phyloP scores from a whole-genome alignment of 2,329 filamentous ascomycete species.

The Thermoascus crustaceus region DNA sequence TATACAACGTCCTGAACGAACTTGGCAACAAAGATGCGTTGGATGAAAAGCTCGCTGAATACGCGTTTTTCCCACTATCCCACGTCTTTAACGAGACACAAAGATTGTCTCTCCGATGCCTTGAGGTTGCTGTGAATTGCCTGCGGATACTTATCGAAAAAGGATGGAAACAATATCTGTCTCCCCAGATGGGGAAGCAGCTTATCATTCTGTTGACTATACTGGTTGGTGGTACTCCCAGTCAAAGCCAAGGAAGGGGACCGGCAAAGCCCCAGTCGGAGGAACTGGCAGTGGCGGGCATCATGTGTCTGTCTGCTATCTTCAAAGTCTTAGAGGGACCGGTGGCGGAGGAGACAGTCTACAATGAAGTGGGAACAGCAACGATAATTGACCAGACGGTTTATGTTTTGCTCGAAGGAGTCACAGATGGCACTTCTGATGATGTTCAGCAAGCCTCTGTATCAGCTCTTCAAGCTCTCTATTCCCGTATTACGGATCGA shows the following conservation, averaged over 20 bases:
- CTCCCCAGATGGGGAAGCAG: constrained; percentile 68
- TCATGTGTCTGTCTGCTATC: constrained; percentile 60
- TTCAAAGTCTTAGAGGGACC: constrained; percentile 50
- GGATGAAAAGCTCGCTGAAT: constrained; percentile 81
- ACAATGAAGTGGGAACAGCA: constrained; percentile 51
- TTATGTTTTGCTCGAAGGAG: constrained; percentile 66
- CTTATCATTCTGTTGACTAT: constrained; percentile 78
- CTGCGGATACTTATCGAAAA: constrained; percentile 63
- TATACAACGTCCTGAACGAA: constrained; percentile 32
- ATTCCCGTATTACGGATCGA: constrained; percentile 57
- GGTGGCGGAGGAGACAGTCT: constrained; percentile 34
- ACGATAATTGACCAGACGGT: constrained; percentile 76
- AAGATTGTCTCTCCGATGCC: constrained; percentile 55
- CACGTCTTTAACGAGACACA: constrained; percentile 74
- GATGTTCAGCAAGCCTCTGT: constrained; percentile 66
- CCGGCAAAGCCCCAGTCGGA: constrained; percentile 44
- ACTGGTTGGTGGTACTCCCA: constrained; percentile 65
- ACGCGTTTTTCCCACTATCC: constrained; percentile 87
- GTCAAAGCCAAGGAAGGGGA: constrained; percentile 31
- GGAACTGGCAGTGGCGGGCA: constrained; percentile 65
- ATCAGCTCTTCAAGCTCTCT: constrained; percentile 54
- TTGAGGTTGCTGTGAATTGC: constrained; percentile 71
- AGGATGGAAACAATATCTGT: constrained; percentile 70
- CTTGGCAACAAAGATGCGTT: constrained; percentile 42
- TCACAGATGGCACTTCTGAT: constrained; percentile 56